Conservation (phyloP, 2,329 filamentous ascomycete species). For the Acrodontium crateriforme region DNA sequence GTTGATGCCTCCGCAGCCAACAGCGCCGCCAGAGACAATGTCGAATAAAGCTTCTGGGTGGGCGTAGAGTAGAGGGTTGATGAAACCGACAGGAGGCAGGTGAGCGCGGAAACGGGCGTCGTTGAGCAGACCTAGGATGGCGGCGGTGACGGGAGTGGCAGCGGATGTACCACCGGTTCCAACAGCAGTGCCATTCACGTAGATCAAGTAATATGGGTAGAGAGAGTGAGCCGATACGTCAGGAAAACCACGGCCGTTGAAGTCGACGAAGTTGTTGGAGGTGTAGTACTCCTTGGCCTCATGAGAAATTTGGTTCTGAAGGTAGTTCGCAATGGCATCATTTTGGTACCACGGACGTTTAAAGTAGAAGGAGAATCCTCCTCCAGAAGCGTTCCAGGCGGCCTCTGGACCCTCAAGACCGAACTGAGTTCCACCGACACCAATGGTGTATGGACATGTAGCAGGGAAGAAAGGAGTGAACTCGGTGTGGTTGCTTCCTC, state of each 20-base stretch:
- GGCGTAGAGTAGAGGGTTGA: constrained; percentile 47
- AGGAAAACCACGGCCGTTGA: constrained; percentile 28
- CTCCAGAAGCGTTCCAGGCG: constrained; percentile 12
- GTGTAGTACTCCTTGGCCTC: constrained; percentile 10
- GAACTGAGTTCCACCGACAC: constrained; percentile 29
- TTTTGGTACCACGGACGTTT: constrained; percentile 30
- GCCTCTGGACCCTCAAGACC: constrained; percentile 28
- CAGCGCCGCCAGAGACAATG: constrained; percentile 22
- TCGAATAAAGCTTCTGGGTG: constrained; percentile 33
- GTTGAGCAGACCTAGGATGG: constrained; percentile 48
- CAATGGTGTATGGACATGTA: constrained; percentile 33
- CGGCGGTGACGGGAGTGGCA: constrained; percentile 43
- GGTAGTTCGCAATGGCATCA: constrained; percentile 18
- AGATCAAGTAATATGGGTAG: constrained; percentile 13
- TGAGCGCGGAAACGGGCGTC: constrained; percentile 41
- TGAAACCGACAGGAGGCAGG: constrained; percentile 34
- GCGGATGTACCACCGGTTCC: constrained; percentile 34
- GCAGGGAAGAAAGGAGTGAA: constrained; percentile 31
- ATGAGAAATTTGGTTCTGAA: constrained; percentile 6
- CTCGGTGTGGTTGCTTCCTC: constrained; percentile 27
- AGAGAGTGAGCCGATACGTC: constrained; percentile 35
- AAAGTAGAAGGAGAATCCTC: constrained; percentile 31
- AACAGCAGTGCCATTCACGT: constrained; percentile 25
- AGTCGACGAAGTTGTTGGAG: constrained; percentile 9
- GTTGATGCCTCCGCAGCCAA: constrained; percentile 9